These are phyloP conservation scores for Pyrenophora seminiperda DNA, from an alignment of 2,329 filamentous ascomycete species.

Conservation along the genomic window DNA sequence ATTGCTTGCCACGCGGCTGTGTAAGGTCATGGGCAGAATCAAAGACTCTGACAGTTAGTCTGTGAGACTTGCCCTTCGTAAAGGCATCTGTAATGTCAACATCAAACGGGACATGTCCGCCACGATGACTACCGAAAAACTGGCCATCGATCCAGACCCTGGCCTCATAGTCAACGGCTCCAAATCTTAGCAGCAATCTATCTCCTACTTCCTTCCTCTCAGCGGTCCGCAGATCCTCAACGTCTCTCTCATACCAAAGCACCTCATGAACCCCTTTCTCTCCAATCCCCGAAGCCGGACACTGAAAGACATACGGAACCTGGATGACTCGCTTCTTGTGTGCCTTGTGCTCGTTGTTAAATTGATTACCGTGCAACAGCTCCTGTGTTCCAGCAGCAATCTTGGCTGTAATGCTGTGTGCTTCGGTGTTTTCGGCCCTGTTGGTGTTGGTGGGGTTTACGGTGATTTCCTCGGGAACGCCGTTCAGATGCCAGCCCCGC, in stretches of 20 bases:
- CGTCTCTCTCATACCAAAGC: constrained; percentile 66
- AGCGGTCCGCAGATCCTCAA: constrained; percentile 57
- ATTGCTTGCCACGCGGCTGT: constrained; percentile 71
- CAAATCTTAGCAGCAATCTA: constrained; percentile 60
- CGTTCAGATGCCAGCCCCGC: constrained; percentile 59
- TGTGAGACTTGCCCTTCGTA: constrained; percentile 17
- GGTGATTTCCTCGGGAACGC: constrained; percentile 54
- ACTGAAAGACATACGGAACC: constrained; percentile 70
- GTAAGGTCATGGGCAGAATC: constrained; percentile 69
- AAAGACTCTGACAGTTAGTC: constrained; percentile 62
- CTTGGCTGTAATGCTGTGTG: constrained; percentile 52
- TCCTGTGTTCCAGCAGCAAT: constrained; percentile 57
- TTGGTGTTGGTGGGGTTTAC: constrained; percentile 29
- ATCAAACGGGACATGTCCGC: constrained; percentile 63
- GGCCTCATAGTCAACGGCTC: constrained; percentile 66
- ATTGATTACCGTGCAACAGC: constrained; percentile 55
- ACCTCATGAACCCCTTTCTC: constrained; percentile 68
- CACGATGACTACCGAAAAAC: constrained; percentile 60
- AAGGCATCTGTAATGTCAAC: constrained; percentile 62
- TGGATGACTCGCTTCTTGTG: constrained; percentile 60
- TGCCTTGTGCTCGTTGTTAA: constrained; percentile 38
- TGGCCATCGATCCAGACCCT: constrained; percentile 62
- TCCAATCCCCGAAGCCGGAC: constrained; percentile 65
- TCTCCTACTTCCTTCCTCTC: constrained; percentile 50
- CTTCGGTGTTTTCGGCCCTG: constrained; percentile 27